Evolutionary conservation across 768 basidiomycete genomes (phyloP), one percentile per base, ranked within the genome.

Genomic region (Tricholoma sp.): DNA sequence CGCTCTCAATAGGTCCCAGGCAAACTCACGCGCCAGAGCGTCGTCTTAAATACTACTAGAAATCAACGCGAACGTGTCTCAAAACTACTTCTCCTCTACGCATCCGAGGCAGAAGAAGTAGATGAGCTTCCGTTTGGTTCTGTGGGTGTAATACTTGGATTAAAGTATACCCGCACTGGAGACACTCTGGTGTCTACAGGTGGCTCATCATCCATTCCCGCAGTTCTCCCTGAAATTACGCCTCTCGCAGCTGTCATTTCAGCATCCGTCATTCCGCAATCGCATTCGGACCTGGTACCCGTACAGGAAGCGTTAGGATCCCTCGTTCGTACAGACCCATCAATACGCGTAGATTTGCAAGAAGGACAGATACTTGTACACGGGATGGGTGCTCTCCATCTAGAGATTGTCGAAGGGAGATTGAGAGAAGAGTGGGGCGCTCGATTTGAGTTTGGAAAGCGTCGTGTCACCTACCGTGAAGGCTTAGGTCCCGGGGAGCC

Each of bases 331-430:
- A 94, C 93, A 1, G 92, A 94, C 65, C 92, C 92, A n/a, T 93
- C 91, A 0, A 82, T 93, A 27, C 85, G 93, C 18, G 76, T 85
- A 29, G 92, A 93, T 54, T 73, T 76, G 2, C 85, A 89, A 55
- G 92, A 94, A 61, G 92, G 91, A 1, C 92, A 94, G 64, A 75
- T 91, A 32, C 78, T 94, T 29, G 79, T 91, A 0, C 89, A 94
- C 62, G 91, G 91, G 2, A 82, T 94, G 41, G 92, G 92, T 12
- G 83, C 88, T 29, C 78, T 94, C 11, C 92, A 94, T 66, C 80
- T 94, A n/a, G 92, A 94, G 69, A 93, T 94, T 55, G 79, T 93
- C 9, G 89, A 91, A 70, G 82, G 84, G n/a, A 80, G 93, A 43
- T 74, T 94, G 24, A 79, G 76, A 54, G 84, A 90, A 56, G 92